These are phyloP conservation scores for Simplicillium aogashimaense DNA, from an alignment of 2,329 filamentous ascomycete genomes.

Conservation along the genomic window DNA sequence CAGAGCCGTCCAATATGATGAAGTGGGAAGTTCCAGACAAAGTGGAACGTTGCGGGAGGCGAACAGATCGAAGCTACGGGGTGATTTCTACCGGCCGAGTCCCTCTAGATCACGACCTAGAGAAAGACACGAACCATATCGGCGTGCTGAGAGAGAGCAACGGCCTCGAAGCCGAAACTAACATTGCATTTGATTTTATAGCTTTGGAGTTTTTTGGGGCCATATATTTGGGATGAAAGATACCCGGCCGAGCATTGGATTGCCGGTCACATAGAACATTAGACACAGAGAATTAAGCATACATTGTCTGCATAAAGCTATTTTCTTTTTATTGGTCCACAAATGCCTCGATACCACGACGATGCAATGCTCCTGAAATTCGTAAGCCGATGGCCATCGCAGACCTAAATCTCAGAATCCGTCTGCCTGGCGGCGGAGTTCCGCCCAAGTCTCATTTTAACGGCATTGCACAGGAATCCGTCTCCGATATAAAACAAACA, in stretches of 20 bases:
- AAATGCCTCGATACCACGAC: too few relatives aligned
- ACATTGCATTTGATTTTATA: neutral
- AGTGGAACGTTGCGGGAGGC: neutral
- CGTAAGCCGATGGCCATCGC: too few relatives aligned
- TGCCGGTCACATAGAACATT: too few relatives aligned
- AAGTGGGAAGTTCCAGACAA: slow-evolving; percentile 1
- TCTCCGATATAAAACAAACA: too few relatives aligned
- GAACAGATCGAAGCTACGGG: slow-evolving; percentile 4
- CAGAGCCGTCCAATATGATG: slow-evolving; percentile 60
- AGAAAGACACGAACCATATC: neutral
- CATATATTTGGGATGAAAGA: neutral
- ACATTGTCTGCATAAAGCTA: too few relatives aligned
- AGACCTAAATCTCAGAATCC: too few relatives aligned
- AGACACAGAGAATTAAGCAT: too few relatives aligned
- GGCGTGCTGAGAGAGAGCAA: neutral
- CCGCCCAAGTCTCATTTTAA: too few relatives aligned
- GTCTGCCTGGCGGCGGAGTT: too few relatives aligned
- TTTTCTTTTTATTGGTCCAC: too few relatives aligned
- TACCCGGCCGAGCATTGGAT: neutral
- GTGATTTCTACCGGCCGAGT: slow-evolving; percentile 17
- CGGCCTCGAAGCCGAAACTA: neutral
- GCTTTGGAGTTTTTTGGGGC: neutral
- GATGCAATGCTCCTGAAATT: too few relatives aligned
- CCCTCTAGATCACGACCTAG: neutral
- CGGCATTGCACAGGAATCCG: too few relatives aligned